Conservation (phyloP, 2,329 filamentous ascomycete species). For the Fusarium sp. region DNA sequence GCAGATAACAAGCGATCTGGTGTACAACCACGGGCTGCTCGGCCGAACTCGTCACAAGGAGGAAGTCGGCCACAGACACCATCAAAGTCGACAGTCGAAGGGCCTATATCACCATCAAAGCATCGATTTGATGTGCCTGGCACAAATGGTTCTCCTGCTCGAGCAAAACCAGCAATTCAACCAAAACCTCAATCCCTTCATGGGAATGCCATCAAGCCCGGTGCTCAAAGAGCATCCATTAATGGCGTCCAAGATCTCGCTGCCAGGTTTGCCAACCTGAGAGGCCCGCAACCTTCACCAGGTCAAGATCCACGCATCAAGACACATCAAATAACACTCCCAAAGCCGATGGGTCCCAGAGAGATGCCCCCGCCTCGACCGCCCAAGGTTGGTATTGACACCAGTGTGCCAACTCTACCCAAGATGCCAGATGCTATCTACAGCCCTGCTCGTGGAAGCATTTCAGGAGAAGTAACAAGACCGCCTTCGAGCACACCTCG, state of each 20-base stretch:
- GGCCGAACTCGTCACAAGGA: slow-evolving; percentile 28
- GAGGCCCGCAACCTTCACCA: slow-evolving; percentile 55
- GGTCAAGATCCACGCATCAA: slow-evolving; percentile 66
- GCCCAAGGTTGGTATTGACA: slow-evolving; percentile 62
- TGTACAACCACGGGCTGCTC: slow-evolving; percentile 57
- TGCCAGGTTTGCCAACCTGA: slow-evolving; percentile 68
- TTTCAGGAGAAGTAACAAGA: slow-evolving; percentile 72
- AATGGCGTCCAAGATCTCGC: slow-evolving; percentile 61
- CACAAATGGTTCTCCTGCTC: slow-evolving; percentile 39
- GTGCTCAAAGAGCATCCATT: slow-evolving; percentile 41
- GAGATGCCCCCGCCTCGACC: slow-evolving; percentile 63
- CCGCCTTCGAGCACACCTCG: slow-evolving; percentile 74
- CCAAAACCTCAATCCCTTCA: slow-evolving; percentile 77
- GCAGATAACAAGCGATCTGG: slow-evolving; percentile 73
- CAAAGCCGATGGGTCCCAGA: slow-evolving; percentile 60
- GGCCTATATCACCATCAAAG: slow-evolving; percentile 23
- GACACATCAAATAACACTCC: slow-evolving; percentile 59
- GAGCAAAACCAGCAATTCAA: slow-evolving; percentile 63
- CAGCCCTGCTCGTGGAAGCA: slow-evolving; percentile 78
- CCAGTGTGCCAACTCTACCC: slow-evolving; percentile 68
- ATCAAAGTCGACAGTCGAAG: slow-evolving; percentile 21
- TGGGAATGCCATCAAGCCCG: slow-evolving; percentile 63
- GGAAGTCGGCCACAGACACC: slow-evolving; percentile 33
- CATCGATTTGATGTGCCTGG: slow-evolving; percentile 34
- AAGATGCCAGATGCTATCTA: slow-evolving; percentile 81